A percentile compares a stretch with the other conserved stretches of the same genome.
These are phyloP conservation scores for Penicillium sp. DNA, from an alignment of 2,329 filamentous ascomycete species.

Conservation along the genomic window DNA sequence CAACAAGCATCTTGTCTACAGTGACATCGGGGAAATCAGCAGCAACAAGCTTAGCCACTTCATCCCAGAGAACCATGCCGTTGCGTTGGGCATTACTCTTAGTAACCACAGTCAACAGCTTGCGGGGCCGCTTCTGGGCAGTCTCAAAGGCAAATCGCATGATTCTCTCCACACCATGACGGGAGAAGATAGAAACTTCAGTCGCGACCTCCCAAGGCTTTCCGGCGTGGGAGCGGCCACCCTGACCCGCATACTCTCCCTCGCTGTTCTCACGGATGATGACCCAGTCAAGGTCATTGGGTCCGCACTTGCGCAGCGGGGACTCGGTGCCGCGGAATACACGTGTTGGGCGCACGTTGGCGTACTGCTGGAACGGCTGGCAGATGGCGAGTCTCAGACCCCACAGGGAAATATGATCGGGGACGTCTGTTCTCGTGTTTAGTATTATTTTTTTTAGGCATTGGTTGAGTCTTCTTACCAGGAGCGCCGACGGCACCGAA, in stretches of 20 bases:
- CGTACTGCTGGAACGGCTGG: conserved; percentile 66
- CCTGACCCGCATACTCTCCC: conserved; percentile 66
- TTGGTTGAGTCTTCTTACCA: conserved; percentile 30
- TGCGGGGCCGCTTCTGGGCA: conserved; percentile 57
- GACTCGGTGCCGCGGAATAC: conserved; percentile 61
- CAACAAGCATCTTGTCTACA: conserved; percentile 66
- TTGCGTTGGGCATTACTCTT: conserved; percentile 67
- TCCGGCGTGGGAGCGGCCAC: conserved; percentile 60
- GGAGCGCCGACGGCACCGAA: conserved; percentile 68
- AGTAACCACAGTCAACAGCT: conserved; percentile 62
- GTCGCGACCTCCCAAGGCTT: conserved; percentile 62
- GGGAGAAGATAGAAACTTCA: conserved; percentile 64
- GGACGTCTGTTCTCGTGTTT: conserved; percentile 49
- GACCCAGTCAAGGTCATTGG: conserved; percentile 65
- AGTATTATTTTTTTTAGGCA: not conserved
- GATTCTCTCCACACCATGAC: conserved; percentile 58
- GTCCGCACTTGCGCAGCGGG: conserved; percentile 55
- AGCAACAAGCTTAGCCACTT: conserved; percentile 56
- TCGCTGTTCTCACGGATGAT: conserved; percentile 68
- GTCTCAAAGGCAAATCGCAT: conserved; percentile 65
- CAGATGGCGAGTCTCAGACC: conserved; percentile 66
- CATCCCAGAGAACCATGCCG: conserved; percentile 69
- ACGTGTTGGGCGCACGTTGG: conserved; percentile 65
- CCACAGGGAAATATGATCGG: conserved; percentile 69
- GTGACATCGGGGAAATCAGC: conserved; percentile 61